A percentile compares a stretch with the other conserved stretches of the same genome.
phyloP scores from a whole-genome alignment of 163 green algal species.

The Volvox carteri region DNA sequence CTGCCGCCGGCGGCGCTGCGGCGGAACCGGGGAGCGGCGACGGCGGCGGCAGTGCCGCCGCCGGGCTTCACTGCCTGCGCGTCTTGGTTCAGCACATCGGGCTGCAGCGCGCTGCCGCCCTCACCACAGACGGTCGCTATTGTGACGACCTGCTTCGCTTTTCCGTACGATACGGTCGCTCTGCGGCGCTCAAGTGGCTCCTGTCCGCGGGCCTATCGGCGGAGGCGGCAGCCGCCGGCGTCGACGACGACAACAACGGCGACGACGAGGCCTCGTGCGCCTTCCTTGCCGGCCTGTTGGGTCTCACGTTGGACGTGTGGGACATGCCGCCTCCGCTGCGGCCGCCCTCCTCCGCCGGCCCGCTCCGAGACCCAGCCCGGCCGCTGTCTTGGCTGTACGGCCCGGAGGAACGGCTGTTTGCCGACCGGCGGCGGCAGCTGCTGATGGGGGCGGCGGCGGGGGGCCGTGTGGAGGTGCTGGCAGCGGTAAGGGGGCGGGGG shows the following conservation, averaged over 20 bases:
- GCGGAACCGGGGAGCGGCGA: background rate
- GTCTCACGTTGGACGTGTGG: slow-evolving; percentile 33
- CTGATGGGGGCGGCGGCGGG: slow-evolving; percentile 38
- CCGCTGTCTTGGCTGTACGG: background rate
- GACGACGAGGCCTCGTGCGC: slow-evolving; percentile 26
- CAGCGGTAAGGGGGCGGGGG: background rate
- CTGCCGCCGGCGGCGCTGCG: background rate
- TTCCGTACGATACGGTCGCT: slow-evolving; percentile 12
- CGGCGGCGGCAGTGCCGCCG: background rate
- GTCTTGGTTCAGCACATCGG: slow-evolving; percentile 4
- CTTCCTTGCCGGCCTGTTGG: slow-evolving; percentile 24
- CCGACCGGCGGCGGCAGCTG: slow-evolving; percentile 28
- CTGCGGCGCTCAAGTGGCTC: slow-evolving; percentile 15
- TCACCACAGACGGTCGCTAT: background rate
- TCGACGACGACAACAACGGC: background rate
- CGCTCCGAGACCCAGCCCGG: background rate
- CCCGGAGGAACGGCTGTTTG: slow-evolving; percentile 5
- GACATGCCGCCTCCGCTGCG: slow-evolving; percentile 14
- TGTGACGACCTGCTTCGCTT: slow-evolving; percentile 43
- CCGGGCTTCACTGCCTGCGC: background rate
- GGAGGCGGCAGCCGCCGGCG: background rate
- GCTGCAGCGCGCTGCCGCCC: background rate
- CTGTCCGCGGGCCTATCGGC: background rate
- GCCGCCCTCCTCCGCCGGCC: background rate
- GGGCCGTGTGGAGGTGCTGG: slow-evolving; percentile 25